A percentile compares a stretch with the other conserved stretches of the same genome.
Evolutionary conservation across 2,329 filamentous ascomycete species (phyloP).

Genomic region (Aureobasidium sp.): DNA sequence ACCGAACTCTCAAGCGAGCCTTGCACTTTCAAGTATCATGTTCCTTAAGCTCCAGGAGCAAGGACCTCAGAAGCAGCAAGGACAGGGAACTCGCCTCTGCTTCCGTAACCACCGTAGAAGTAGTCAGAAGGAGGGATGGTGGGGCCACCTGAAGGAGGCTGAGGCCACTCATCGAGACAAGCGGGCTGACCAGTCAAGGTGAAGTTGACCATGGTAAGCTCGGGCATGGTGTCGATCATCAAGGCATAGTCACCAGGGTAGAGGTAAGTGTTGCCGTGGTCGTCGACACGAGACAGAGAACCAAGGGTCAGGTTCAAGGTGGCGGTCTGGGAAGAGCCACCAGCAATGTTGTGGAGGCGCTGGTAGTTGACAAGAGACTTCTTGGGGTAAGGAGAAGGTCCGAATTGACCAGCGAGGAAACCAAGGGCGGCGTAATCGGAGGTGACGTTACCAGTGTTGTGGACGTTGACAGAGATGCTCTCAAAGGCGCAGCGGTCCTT

Average conservation of each 20-base stretch:
- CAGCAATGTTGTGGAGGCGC: slow-evolving; percentile 32
- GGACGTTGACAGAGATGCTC: slow-evolving; percentile 37
- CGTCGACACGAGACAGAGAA: slow-evolving; percentile 43
- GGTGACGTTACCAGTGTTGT: slow-evolving; percentile 39
- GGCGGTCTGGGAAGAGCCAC: slow-evolving; percentile 24
- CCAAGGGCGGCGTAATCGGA: slow-evolving; percentile 49
- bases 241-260: slow-evolving; percentile 49
- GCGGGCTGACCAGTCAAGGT: slow-evolving; percentile 39
- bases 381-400: slow-evolving; percentile 44
- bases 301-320: slow-evolving; percentile 42
- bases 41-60: not conserved
- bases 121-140: slow-evolving; percentile 23
- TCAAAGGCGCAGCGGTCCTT: slow-evolving; percentile 39
- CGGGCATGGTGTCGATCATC: slow-evolving; percentile 38
- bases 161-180: slow-evolving; percentile 36
- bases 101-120: slow-evolving; percentile 26
- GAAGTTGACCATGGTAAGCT: slow-evolving; percentile 36
- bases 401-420: slow-evolving; percentile 44
- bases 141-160: slow-evolving; percentile 20
- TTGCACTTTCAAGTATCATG: not conserved
- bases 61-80: not conserved
- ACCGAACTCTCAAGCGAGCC: not conserved
- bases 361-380: slow-evolving; percentile 48
- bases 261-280: slow-evolving; percentile 44
- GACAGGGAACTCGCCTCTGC: slow-evolving; percentile 6